phyloP scores from a whole-genome alignment of 106 monocot species.

The Xerophyta viscosa region DNA sequence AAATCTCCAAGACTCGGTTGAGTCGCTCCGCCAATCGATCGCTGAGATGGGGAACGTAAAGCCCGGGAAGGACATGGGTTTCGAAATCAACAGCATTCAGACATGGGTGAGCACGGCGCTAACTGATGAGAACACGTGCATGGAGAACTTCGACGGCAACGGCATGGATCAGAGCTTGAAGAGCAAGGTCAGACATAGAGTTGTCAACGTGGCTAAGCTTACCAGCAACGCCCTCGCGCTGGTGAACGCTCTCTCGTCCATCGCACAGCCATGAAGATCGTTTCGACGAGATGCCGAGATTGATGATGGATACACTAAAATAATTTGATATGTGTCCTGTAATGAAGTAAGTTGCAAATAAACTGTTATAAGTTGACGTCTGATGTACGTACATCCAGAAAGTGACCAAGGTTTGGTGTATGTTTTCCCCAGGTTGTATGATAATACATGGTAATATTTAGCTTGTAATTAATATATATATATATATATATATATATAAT shows the following conservation, averaged over 20 bases:
- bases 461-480: no score
- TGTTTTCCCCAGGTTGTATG: no score
- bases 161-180: constrained; percentile 1
- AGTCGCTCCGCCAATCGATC: constrained; percentile 12
- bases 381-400: no score
- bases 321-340: no score
- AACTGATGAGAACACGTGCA: constrained; percentile 26
- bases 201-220: constrained; percentile 4
- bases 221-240: constrained; percentile 17
- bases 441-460: no score
- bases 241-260: constrained; percentile 1
- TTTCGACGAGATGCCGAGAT: no score
- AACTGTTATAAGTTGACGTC: no score
- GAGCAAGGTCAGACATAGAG: not conserved
- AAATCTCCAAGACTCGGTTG: constrained; percentile 12
- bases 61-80: not conserved
- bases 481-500: no score
- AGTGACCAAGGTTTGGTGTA: no score
- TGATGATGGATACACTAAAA: no score
- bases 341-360: no score
- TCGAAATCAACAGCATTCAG: constrained; percentile 16
- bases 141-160: constrained; percentile 17
- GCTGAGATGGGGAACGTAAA: constrained; percentile 14
- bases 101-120: constrained; percentile 42
- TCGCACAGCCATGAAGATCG: not conserved